Evolutionary conservation across 2,329 filamentous ascomycete species (phyloP), one percentile per base, ranked within the genome.

Genomic region (Colletotrichum spinosum): DNA sequence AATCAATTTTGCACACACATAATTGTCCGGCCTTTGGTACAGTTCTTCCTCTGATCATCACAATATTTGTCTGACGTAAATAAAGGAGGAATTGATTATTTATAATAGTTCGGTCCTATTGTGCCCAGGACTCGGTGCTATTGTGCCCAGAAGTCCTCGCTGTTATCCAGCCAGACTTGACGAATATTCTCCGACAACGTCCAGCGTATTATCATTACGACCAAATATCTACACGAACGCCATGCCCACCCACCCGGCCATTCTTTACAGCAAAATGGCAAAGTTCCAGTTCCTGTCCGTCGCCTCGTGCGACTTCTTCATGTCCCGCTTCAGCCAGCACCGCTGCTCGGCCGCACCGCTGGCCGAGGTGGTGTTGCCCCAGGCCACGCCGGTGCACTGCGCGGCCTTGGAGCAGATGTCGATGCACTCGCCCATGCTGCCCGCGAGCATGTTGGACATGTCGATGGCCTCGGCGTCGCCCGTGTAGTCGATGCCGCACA

Each of bases 401-500:
- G 69, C 53, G 9, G 75, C 78, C 6, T 75, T 75, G 0, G 80
- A 80, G 67, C 81, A 84, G 41, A 77, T 77, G 51, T 78, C 74
- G 69, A 83, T 82, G 70, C 82, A 84, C 33, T 78, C 79, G 59
- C 79, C 73, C 72, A 81, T 76, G 60, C 69, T 81, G 53, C 74
- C 71, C 2, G 79, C 80, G 62, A 72, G 73, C 25, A 79, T 74
- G 51, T 72, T 74, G 13, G 68, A 74, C 42, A 80, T 71, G 62
- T 80, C 77, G 13, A 70, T 69, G 35, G 79, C 77, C n/a, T 71
- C 70, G 15, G 67, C 70, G 2, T 62, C 65, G n/a, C 77, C 76
- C 65, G 72, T 77, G 69, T 80, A 83, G 71, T 85, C 82, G 59
- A 83, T 70, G 37, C 80, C 82, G 70, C 82, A 84, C 15, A 80